These are phyloP conservation scores for Metschnikowia similis DNA, from an alignment of 805 yeast genomes.

Conservation along the genomic window DNA sequence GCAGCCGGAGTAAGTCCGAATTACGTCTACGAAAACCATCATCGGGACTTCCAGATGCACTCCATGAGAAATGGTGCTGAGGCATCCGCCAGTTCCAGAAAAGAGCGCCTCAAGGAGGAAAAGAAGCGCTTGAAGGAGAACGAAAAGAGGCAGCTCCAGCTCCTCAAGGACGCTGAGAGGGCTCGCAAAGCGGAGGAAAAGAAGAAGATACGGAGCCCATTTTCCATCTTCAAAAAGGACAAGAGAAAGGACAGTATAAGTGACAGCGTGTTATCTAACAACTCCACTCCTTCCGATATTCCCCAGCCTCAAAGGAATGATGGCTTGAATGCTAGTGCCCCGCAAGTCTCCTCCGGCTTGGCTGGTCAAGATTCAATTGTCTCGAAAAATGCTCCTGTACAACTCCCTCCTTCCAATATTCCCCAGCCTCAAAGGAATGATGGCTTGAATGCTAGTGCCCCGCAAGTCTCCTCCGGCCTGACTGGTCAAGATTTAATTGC, in stretches of 20 bases:
- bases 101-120: conserved; percentile 11
- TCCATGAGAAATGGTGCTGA: conserved; percentile 10
- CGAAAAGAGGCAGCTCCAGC: conserved; percentile 9
- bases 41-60: conserved; percentile 13
- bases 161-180: conserved; percentile 9
- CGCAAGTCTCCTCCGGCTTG: background rate
- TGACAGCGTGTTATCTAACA: conserved; percentile 3
- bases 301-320: background rate
- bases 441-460: background rate
- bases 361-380: background rate
- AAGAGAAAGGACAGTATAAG: conserved; percentile 9
- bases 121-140: conserved; percentile 9
- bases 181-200: conserved; percentile 5
- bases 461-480: background rate
- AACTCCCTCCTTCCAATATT: too few species aligned
- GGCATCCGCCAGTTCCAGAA: conserved; percentile 3
- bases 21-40: conserved; percentile 17
- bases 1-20: conserved; percentile 14
- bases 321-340: background rate
- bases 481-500: background rate
- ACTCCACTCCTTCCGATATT: background rate
- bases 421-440: too few species aligned
- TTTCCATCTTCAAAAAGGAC: conserved; percentile 8
- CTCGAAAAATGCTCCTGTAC: background rate
- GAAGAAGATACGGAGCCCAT: conserved; percentile 8